These are phyloP conservation scores for Plasmodium fragile DNA, from an alignment of 169 alveolate species.

Conservation along the genomic window DNA sequence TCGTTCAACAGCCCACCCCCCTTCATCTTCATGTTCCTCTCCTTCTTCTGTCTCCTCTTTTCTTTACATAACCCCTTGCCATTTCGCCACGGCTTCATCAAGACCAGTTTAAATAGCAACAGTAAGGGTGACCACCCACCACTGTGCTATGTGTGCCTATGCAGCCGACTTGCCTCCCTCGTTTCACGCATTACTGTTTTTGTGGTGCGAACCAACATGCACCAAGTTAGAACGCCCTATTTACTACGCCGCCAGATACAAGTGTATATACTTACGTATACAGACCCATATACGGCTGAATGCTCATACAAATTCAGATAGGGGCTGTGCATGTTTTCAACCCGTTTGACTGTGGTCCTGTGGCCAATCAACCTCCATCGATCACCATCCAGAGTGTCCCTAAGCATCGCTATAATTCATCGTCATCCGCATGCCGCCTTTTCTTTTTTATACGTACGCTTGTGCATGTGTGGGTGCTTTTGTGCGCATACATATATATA, in stretches of 20 bases:
- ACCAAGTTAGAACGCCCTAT: neutral
- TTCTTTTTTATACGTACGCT: neutral
- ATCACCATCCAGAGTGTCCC: neutral
- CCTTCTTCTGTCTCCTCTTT: neutral
- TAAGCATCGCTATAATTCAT: neutral
- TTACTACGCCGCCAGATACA: neutral
- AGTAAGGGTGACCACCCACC: neutral
- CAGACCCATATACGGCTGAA: neutral
- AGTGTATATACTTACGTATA: neutral
- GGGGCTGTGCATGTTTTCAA: neutral
- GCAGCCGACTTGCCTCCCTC: neutral
- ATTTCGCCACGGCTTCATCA: neutral
- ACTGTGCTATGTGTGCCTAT: neutral
- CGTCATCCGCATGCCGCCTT: neutral
- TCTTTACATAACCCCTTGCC: neutral
- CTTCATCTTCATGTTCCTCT: neutral
- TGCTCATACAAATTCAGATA: neutral
- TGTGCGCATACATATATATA: neutral
- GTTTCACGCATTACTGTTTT: neutral
- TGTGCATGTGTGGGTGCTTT: neutral
- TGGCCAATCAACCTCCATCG: neutral
- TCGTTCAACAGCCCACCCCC: slow-evolving; percentile 1
- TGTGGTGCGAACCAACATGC: neutral
- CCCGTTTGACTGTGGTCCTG: neutral
- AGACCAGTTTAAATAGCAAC: neutral